phyloP scores from a whole-genome alignment of 768 basidiomycete genomes.

The Tylopilus sp. region DNA sequence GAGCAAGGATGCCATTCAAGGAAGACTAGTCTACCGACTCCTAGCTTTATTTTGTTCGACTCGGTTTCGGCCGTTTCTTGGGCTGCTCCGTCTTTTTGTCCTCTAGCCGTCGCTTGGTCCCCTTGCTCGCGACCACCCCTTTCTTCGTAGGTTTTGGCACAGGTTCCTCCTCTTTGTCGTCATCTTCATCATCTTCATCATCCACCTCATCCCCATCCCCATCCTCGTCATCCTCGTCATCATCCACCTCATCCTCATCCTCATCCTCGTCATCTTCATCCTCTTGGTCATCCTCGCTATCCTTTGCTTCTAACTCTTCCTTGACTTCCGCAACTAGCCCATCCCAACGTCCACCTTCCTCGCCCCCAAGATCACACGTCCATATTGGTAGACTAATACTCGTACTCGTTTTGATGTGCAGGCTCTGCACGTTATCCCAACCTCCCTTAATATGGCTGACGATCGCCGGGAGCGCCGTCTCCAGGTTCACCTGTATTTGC shows the following conservation, averaged over 20 bases:
- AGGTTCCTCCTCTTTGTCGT: neutral
- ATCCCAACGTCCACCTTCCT: constrained; percentile 31
- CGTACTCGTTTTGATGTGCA: constrained; percentile 87
- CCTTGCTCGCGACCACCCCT: neutral
- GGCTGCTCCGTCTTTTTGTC: constrained; percentile 10
- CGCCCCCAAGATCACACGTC: constrained; percentile 67
- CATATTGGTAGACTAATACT: constrained; percentile 90
- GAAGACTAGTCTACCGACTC: neutral
- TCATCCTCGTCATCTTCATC: neutral
- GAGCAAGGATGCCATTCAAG: constrained; percentile 3
- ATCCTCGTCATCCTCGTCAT: neutral
- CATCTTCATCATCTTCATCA: neutral
- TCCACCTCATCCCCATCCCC: neutral
- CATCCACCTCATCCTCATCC: neutral
- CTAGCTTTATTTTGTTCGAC: neutral
- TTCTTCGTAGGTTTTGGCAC: neutral
- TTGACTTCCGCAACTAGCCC: constrained; percentile 21
- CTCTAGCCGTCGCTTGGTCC: constrained; percentile 10
- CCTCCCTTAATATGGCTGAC: constrained; percentile 66
- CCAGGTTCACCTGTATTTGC: constrained; percentile 77
- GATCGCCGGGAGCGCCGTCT: constrained; percentile 72
- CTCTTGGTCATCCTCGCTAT: neutral
- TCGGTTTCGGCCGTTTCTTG: constrained; percentile 11
- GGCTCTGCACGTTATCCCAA: constrained; percentile 88
- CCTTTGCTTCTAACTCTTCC: neutral